phyloP scores from a whole-genome alignment of 192 early-diverging fungal genomes.

The Coemansia guatemalensis region DNA sequence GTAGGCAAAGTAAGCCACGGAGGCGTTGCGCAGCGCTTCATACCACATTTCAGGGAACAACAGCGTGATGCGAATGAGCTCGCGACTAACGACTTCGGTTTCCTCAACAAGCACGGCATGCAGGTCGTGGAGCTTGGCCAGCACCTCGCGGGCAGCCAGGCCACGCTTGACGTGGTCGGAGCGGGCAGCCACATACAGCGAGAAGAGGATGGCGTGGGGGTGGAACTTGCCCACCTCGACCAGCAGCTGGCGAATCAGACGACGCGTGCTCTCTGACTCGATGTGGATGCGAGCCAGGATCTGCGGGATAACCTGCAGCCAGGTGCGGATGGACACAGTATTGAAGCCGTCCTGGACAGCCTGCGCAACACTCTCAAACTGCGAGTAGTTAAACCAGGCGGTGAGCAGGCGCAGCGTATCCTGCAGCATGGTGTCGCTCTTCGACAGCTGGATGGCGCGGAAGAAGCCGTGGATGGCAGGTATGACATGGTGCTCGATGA shows the following conservation, averaged over 20 bases:
- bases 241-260: conserved; percentile 87
- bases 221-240: conserved; percentile 92
- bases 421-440: conserved; percentile 84
- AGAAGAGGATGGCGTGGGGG: conserved; percentile 97
- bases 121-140: conserved; percentile 89
- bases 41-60: conserved; percentile 98
- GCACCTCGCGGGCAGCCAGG: conserved; percentile 77
- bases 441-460: conserved; percentile 88
- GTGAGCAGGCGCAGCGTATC: conserved; percentile 94
- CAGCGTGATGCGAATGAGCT: conserved; percentile 95
- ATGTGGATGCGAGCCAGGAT: conserved; percentile 95
- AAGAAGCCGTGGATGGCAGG: conserved; percentile 95
- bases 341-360: conserved; percentile 86
- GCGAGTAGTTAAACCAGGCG: conserved; percentile 95
- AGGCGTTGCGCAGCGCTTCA: conserved; percentile 87
- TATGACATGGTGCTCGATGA: conserved; percentile 60
- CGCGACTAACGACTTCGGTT: conserved; percentile 91
- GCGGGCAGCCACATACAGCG: conserved; percentile 93
- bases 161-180: conserved; percentile 71
- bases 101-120: conserved; percentile 82
- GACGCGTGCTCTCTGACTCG: conserved; percentile 74
- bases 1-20: conserved; percentile 73
- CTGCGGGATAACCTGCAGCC: conserved; percentile 99
- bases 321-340: conserved; percentile 85
- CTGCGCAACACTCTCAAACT: conserved; percentile 82